Evolutionary conservation across 2,329 filamentous ascomycete genomes (phyloP).

Genomic region (Monosporascus cannonballus): DNA sequence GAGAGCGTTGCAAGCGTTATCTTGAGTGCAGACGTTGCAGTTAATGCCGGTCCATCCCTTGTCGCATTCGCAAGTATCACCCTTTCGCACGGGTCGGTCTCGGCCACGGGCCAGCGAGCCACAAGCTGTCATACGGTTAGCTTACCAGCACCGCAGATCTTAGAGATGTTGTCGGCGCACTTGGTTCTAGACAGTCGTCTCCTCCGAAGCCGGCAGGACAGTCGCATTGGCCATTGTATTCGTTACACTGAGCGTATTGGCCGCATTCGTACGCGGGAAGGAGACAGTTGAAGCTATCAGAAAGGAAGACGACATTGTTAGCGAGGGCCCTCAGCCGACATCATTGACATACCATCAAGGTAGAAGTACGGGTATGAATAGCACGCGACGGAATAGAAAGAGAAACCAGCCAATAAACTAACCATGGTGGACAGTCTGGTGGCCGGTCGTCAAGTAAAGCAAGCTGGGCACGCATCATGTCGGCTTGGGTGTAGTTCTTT

Average conservation of each 20-base stretch:
- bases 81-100: constrained; percentile 69
- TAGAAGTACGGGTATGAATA: constrained; percentile 22
- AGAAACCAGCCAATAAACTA: constrained; percentile 18
- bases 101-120: constrained; percentile 78
- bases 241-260: constrained; percentile 85
- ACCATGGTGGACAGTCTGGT: constrained; percentile 74
- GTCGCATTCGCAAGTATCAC: constrained; percentile 73
- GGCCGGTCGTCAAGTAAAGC: constrained; percentile 69
- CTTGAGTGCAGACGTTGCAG: constrained; percentile 86
- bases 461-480: constrained; percentile 59
- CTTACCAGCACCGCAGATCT: too few species aligned
- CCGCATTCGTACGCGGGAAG: constrained; percentile 86
- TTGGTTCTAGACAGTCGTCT: constrained; percentile 82
- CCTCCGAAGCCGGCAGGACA: constrained; percentile 92
- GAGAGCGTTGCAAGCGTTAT: constrained; percentile 79
- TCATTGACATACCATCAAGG: neutral
- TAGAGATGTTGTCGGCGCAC: constrained; percentile 34
- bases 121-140: constrained; percentile 51
- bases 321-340: constrained; percentile 11
- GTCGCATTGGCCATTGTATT: constrained; percentile 84
- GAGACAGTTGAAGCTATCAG: constrained; percentile 88
- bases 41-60: constrained; percentile 96
- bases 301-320: constrained; percentile 16
- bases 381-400: constrained; percentile 31
- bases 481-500: constrained; percentile 53